A percentile compares a stretch with the other conserved stretches of the same genome.
phyloP scores from a whole-genome alignment of 164 flowering plant species.

The Vitis amurensis region DNA sequence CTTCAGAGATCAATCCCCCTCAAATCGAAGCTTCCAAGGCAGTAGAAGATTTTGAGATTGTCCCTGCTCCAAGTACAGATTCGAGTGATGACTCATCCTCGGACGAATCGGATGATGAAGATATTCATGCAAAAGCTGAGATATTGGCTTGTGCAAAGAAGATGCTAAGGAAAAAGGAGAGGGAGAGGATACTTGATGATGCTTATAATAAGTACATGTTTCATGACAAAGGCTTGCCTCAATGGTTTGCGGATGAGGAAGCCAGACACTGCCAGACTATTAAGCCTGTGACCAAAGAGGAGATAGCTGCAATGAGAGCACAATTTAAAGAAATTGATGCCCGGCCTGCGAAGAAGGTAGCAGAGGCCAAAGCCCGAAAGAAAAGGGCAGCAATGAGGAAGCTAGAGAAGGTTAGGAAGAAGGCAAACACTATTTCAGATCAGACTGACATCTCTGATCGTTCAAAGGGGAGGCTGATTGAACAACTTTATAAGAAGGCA shows the following conservation, averaged over 20 bases:
- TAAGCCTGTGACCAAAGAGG: slow-evolving; percentile 88
- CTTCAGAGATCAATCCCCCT: slow-evolving; percentile 10
- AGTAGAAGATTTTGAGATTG: slow-evolving; percentile 76
- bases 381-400: slow-evolving; percentile 72
- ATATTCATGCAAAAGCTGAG: slow-evolving; percentile 66
- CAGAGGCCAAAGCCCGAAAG: slow-evolving; percentile 88
- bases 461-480: slow-evolving; percentile 78
- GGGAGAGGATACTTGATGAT: slow-evolving; percentile 83
- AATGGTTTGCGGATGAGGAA: slow-evolving; percentile 89
- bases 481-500: slow-evolving; percentile 81
- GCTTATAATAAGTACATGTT: slow-evolving; percentile 84
- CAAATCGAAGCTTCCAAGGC: slow-evolving; percentile 23
- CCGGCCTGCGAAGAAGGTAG: slow-evolving; percentile 93
- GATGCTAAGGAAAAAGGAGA: slow-evolving; percentile 81
- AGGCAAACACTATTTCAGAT: slow-evolving; percentile 82
- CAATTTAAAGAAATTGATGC: slow-evolving; percentile 89
- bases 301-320: slow-evolving; percentile 80
- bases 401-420: slow-evolving; percentile 83
- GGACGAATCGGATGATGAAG: slow-evolving; percentile 68
- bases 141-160: slow-evolving; percentile 81
- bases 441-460: slow-evolving; percentile 75
- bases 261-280: slow-evolving; percentile 59
- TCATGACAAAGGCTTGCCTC: slow-evolving; percentile 80
- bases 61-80: slow-evolving; percentile 79
- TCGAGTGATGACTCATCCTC: slow-evolving; percentile 76